These are phyloP conservation scores for Saccharomycopsis schoenii DNA, from an alignment of 805 yeast genomes.

Conservation along the genomic window DNA sequence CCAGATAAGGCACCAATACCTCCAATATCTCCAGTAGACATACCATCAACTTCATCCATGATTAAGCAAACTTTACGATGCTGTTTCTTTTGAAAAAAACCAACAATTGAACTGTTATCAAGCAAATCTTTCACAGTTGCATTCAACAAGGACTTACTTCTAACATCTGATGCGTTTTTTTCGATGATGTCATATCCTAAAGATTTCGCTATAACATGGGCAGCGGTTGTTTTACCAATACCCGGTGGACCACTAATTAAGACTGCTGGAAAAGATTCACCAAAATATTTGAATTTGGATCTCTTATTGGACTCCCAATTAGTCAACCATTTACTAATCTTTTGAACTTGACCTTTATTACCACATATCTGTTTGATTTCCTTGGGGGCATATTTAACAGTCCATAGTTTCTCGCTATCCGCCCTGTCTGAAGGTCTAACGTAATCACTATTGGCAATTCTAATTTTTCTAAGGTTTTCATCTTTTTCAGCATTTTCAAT, in stretches of 20 bases:
- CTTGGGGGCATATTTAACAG: conserved; percentile 85
- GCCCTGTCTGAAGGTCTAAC: conserved; percentile 30
- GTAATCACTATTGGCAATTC: conserved; percentile 14
- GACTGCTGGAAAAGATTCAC: conserved; percentile 69
- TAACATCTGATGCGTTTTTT: conserved; percentile 77
- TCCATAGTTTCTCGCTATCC: conserved; percentile 73
- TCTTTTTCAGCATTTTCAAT: conserved; percentile 35
- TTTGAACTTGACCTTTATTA: conserved; percentile 63
- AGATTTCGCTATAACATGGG: conserved; percentile 75
- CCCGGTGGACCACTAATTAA: conserved; percentile 92
- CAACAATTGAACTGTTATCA: conserved; percentile 74
- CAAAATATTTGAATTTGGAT: conserved; percentile 46
- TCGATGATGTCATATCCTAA: conserved; percentile 76
- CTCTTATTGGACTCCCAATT: conserved; percentile 54
- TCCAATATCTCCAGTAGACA: conserved; percentile 98
- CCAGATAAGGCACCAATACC: conserved; percentile 93
- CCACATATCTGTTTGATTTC: conserved; percentile 77
- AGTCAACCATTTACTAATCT: conserved; percentile 62
- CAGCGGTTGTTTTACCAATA: conserved; percentile 81
- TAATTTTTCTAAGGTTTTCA: conserved; percentile 23
- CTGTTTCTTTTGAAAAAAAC: conserved; percentile 50
- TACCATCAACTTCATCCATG: conserved; percentile 99
- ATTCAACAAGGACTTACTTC: conserved; percentile 73
- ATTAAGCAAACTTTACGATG: conserved; percentile 61
- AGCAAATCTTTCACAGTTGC: conserved; percentile 59